Base-by-base conservation (phyloP, 2,329 filamentous ascomycete species). In the Dothideomycetes sp. region DNA sequence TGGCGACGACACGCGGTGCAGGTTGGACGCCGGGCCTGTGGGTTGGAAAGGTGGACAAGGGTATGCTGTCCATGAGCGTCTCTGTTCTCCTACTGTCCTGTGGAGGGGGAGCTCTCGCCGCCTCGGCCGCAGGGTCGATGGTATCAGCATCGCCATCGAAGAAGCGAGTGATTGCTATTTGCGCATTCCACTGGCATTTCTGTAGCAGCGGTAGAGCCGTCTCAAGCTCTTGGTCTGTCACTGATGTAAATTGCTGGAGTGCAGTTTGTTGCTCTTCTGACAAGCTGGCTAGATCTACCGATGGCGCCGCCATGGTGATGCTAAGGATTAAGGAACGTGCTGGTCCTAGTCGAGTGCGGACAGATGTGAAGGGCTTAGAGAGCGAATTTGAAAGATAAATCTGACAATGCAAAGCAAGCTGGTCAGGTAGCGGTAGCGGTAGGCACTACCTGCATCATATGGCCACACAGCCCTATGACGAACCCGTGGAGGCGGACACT, bases 141-240 rank as follows among this genome's bases (percentile, higher is more conserved):
- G 81, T 82, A 61, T 96, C 91, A 3, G 81, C 81, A 64, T 96
- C 91, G 50, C 91, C 91, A 54, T 98, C 91, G 59, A 95, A 98
- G 74, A 96, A 96, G 57, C 93, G 93, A 48, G 91, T 78, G 47
- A 98, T 89, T 42, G 91, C 89, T 52, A 96, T 94, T 81, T 95
- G 84, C 1, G 94, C 83, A 56, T 96, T 98, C 91, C 91, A 98
- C 69, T 96, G 81, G 41, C 87, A 94, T 46, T 87, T 72, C 49
- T 81, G 75, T 2, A 98, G 69, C 4, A 98, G 61, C 1, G 84
- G 77, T 36, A 94, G 69, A 2, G 91, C 87, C 42, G 84, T 78
- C 32, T 77, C 71, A 33, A 77, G 60, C 16, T 86, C 80, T 61
- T 95, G 87, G 51, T 88, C 79, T 18, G 91, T 96, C 37, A 98